These are phyloP conservation scores for Wickerhamiella cacticola DNA, from an alignment of 805 yeast genomes.

Conservation along the genomic window DNA sequence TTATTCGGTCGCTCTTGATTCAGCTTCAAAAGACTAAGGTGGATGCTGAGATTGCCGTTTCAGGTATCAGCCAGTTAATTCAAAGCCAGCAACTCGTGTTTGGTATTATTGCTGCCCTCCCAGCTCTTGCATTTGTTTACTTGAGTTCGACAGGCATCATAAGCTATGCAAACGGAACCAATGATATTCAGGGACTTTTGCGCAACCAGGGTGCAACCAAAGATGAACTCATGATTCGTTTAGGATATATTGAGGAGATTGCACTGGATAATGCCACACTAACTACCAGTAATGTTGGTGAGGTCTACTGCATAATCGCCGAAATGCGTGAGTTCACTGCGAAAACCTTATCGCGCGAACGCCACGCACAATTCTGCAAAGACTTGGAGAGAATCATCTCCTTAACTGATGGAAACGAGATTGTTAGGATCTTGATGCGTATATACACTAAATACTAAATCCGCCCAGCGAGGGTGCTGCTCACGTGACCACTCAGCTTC, in stretches of 20 bases:
- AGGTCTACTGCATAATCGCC: conserved; percentile 16
- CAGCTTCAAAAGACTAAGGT: conserved; percentile 95
- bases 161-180: neutral
- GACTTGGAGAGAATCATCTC: conserved; percentile 14
- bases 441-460: conserved; percentile 13
- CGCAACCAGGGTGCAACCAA: neutral
- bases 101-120: conserved; percentile 81
- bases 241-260: conserved; percentile 17
- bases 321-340: conserved; percentile 5
- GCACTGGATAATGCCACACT: conserved; percentile 11
- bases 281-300: conserved; percentile 16
- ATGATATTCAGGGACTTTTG: neutral
- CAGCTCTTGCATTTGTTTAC: conserved; percentile 42
- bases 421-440: conserved; percentile 6
- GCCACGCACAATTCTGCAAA: conserved; percentile 3
- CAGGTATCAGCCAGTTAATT: conserved; percentile 79
- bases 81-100: conserved; percentile 91
- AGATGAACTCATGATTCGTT: conserved; percentile 10
- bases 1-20: conserved; percentile 65
- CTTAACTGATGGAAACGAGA: conserved; percentile 4
- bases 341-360: neutral
- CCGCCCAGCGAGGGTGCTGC: neutral
- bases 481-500: neutral
- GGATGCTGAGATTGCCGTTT: conserved; percentile 81
- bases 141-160: conserved; percentile 17